Evolutionary conservation across 164 flowering plant species (phyloP), one percentile per base, ranked within the genome.

Genomic region (Piper longum): DNA sequence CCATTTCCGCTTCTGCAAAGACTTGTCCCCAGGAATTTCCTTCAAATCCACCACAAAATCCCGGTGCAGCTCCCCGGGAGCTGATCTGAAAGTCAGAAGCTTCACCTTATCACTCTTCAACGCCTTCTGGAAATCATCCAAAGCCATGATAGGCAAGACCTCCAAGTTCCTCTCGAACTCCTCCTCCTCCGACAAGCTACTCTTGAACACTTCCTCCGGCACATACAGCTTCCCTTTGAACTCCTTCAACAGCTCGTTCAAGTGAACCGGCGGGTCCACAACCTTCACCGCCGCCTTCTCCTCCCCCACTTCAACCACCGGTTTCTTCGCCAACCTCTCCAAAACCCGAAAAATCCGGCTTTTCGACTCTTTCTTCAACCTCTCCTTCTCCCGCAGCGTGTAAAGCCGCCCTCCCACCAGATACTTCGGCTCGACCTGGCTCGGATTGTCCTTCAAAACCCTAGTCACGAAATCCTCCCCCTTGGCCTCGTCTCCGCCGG

Each of bases 391-490:
- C 52, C 78, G 82, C 78, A 77, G 64, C 17, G 89, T 85, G 54
- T 83, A 89, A 1, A 92, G 66, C 65, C 79, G 81, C 18, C 74
- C 67, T 17, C 90, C 96, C 67, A 89, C 70, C 61, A 77, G 60
- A 68, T 64, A 80, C 77, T 68, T 83, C 67, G 95, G 87, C 72
- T 89, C 96, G 2, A 89, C 78, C 61, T 89, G 96, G 76, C 89
- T 80, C 8, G 98, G 98, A 70, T 92, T 92, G 65, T 87, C 86
- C 76, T 76, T 80, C 83, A 89, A 80, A 74, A 92, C 90, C 82
- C 86, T 82, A 18, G 91, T 73, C 43, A 88, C 76, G 66, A 85
- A 89, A 83, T 89, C 96, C 40, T 85, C 95, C 16, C 58, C 63
- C n/a, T 16, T 54, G 36, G n/a, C 62, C 59, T 69, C 43, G 16